Evolutionary conservation across 139 green algal genomes (phyloP), one percentile per base, ranked within the genome.

Genomic region (Asterochloris sp.): DNA sequence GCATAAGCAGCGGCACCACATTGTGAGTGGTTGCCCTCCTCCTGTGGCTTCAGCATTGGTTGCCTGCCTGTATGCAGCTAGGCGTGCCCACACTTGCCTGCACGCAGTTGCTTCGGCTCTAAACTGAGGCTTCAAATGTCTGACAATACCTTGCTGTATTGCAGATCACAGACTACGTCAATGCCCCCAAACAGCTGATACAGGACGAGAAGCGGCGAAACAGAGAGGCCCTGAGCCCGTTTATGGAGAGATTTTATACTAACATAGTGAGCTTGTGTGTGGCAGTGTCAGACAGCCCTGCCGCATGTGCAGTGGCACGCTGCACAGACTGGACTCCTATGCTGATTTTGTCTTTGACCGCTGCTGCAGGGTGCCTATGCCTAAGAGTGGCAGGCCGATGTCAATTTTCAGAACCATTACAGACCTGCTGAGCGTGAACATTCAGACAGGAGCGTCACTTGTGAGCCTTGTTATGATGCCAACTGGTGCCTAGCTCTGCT

Each of bases 1-100:
- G 80, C 94, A 97, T 85, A 96, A 96, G 88, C 92, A 97, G 89
- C 86, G 93, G 24, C 94, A 97, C 87, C 94, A 97, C 84, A 73
- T 93, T 82, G 91, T 94, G n/a, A 62, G 80, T 74, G 21, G 12
- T 21, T 76, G 21, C 28, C 21, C 17, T 0, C 29, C 13, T 62
- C 0, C 73, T 60, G 23, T 62, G 69, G 28, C 10, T 14, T 62
- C 14, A 54, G 6, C 6, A 6, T 6, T 54, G 38, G 38, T 54
- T 6, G 38, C 2, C 38, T 54, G 26, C 73, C 23, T 12, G 16
- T 21, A 76, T 26, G 16, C 69, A 75, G 28, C n/a, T 24, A 12
- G 0, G 0, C 23, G 38, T 76, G 21, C 26, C 23, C 17, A 76
- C 4, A 21, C 23, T 60, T 26, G 14, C 15, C 23, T 76, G 69